Evolutionary conservation across 2,329 filamentous ascomycete genomes (phyloP), one percentile per base, ranked within the genome.

Genomic region (Cladosporium colombiae): DNA sequence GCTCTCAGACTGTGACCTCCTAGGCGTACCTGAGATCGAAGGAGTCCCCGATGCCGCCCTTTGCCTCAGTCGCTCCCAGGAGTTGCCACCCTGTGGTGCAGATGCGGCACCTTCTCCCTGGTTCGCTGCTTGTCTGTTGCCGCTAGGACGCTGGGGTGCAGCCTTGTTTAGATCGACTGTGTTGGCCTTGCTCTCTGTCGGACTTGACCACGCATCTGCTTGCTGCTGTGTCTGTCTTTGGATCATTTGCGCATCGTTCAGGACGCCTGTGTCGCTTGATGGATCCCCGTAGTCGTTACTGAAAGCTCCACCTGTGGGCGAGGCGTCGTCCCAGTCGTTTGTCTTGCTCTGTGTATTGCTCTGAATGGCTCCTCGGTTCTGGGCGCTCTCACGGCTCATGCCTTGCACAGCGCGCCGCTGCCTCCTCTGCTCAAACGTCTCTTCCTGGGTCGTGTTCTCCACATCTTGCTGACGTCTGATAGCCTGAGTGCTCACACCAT

Each of bases 51-150:
- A 66, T 23, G 65, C 66, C 4, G 73, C 73, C 44, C 71, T 66
- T 40, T 78, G 77, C 33, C 81, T 76, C 33, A 83, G 68, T 40
- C 80, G 75, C 11, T 82, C 81, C 81, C 81, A 83, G 1, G 79
- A 73, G 46, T 79, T 81, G 14, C 78, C 79, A 13, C 27, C 52
- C 18, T 59, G 63, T 23, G 50, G 58, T 6, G 56, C 21, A 62
- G 35, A 25, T 57, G 49, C 40, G 11, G 27, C 33, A 6, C 61
- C 50, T 11, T 63, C 61, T 55, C 50, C 61, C n/a, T 63, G 61
- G 50, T 55, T 56, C 16, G 61, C 33, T 21, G 44, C 37, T 31
- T 57, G 62, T 35, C 37, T 35, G 21, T 31, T 11, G 33, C 25
- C 44, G 21, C 52, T 37, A 40, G 62, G n/a, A 14, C 55, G 62